Conservation (phyloP, 2,329 filamentous ascomycete genomes). For the Xylariaceae sp. region DNA sequence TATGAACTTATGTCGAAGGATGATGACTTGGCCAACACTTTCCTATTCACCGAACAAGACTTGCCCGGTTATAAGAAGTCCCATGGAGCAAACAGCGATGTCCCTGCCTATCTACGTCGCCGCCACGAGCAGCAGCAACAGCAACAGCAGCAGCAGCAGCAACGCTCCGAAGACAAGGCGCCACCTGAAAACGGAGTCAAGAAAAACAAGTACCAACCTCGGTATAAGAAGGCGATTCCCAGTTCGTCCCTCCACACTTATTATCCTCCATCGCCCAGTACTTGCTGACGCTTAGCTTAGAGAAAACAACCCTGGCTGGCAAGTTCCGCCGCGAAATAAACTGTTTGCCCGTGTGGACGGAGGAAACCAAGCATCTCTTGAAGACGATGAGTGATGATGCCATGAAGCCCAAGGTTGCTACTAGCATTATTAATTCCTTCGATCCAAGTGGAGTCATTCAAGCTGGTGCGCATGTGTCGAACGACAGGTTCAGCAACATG, state of each 20-base stretch:
- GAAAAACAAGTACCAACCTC: constrained; percentile 49
- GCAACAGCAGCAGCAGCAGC: constrained; percentile 33
- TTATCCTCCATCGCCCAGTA: not conserved
- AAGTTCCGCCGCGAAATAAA: constrained; percentile 71
- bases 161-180: constrained; percentile 41
- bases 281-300: constrained; percentile 37
- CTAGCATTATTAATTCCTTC: constrained; percentile 39
- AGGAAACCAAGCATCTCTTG: constrained; percentile 61
- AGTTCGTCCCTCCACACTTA: constrained; percentile 50
- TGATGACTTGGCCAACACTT: constrained; percentile 71
- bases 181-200: constrained; percentile 43
- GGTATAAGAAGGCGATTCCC: constrained; percentile 66
- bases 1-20: constrained; percentile 71
- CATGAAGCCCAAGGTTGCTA: constrained; percentile 55
- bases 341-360: constrained; percentile 66
- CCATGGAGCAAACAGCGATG: constrained; percentile 53
- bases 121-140: constrained; percentile 37
- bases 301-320: constrained; percentile 72
- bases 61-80: constrained; percentile 69
- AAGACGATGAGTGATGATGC: constrained; percentile 53
- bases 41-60: constrained; percentile 90
- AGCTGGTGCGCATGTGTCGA: constrained; percentile 48
- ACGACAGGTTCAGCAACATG: constrained; percentile 46
- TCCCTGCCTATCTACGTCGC: constrained; percentile 51
- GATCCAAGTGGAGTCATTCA: constrained; percentile 52